Base-by-base conservation (phyloP, 1,284 basidiomycete genomes). In the Ustilago nuda region DNA sequence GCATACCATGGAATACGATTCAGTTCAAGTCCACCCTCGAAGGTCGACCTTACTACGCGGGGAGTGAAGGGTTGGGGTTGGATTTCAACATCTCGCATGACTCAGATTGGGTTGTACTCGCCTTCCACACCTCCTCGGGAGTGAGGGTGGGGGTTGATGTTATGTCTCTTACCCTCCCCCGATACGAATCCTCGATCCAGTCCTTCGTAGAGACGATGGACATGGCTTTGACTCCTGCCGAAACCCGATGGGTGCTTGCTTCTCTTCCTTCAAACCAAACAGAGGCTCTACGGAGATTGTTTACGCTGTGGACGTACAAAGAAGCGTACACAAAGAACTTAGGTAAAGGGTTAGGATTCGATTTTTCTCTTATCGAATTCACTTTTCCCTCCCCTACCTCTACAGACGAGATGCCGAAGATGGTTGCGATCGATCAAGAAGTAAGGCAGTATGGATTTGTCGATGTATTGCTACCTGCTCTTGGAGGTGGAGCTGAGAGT, bases 61-160 rank as follows among this genome's bases (percentile, higher is more conserved):
- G 39, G 1, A 7, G 17, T 8, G 35, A 17, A 8, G 13, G 39
- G 4, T 13, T 33, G 19, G 35, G 45, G 13, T 30, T 78, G 19
- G 84, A 84, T 64, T 82, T 71, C 61, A 85, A 85, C 60, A 56
- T 84, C 30, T 74, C 82, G 12, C 84, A 85, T 54, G 84, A 85
- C 46, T 64, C 65, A 15, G 76, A 84, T 37, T 85, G 82, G 82
- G 80, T 85, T 23, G 77, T 81, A 0, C 56, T 85, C 58, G 83
- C 82, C 8, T 80, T 79, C 43, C 50, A 59, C 35, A 19, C 51
- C 17, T 12, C 56, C 23, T n/a, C 43, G n/a, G 30, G 11, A 35
- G 8, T 45, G 27, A 59, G 59, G 9, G 72, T 84, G 2, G 84
- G 84, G 3, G 66, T 79, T 15, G 84, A 85, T 54, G 82, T 84